These are phyloP conservation scores for Penicillium coprophilum DNA, from an alignment of 495 filamentous ascomycete species.

Conservation along the genomic window DNA sequence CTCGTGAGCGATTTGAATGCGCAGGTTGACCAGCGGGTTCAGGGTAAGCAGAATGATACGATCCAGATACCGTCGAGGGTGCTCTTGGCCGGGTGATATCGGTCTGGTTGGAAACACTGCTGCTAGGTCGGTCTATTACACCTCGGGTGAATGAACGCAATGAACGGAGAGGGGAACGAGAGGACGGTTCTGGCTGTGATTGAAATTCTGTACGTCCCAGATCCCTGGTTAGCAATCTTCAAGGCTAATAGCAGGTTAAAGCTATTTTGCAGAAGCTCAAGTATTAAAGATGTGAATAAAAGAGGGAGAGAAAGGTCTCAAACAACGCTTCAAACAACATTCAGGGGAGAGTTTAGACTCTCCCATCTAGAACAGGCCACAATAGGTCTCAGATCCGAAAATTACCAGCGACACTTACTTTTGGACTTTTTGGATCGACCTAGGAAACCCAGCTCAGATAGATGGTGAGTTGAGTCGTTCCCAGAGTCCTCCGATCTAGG, in stretches of 20 bases:
- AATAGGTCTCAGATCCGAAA: slow-evolving; percentile 16
- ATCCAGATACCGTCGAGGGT: slow-evolving; percentile 28
- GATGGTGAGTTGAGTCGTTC: slow-evolving; percentile 35
- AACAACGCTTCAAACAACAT: neutral
- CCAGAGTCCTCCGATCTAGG: slow-evolving; percentile 48
- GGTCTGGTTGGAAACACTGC: slow-evolving; percentile 31
- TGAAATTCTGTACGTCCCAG: slow-evolving; percentile 32
- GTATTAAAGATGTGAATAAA: neutral
- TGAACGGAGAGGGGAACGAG: slow-evolving; percentile 39
- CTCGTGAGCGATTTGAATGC: slow-evolving; percentile 39
- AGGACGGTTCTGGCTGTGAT: slow-evolving; percentile 35
- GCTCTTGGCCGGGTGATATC: slow-evolving; percentile 29
- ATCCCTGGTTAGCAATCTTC: slow-evolving; percentile 21
- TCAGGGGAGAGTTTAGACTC: slow-evolving; percentile 10
- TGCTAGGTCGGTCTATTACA: slow-evolving; percentile 33
- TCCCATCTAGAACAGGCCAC: slow-evolving; percentile 20
- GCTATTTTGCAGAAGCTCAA: slow-evolving; percentile 11
- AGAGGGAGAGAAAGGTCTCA: neutral
- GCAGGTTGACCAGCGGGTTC: slow-evolving; percentile 20
- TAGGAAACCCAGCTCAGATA: slow-evolving; percentile 41
- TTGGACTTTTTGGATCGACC: slow-evolving; percentile 39
- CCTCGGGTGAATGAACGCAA: slow-evolving; percentile 32
- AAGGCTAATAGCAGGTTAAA: slow-evolving; percentile 12
- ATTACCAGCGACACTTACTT: slow-evolving; percentile 29
- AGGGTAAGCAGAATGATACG: slow-evolving; percentile 21